Evolutionary conservation across 192 early-diverging fungal species (phyloP).

Genomic region (Gryganskiella cystojenkinii): DNA sequence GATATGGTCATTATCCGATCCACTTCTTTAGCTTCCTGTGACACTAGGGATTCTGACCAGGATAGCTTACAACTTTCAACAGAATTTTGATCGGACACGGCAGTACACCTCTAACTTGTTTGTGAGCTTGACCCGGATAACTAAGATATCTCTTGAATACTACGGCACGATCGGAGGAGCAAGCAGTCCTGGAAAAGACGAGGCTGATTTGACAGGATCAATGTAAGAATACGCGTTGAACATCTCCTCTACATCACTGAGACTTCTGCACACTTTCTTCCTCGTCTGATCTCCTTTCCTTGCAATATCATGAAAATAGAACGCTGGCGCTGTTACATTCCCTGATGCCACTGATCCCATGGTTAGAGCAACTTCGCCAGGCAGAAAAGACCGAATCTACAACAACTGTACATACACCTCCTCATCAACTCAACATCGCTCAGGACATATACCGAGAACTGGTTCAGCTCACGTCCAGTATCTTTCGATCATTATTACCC

Average conservation of each 20-base stretch:
- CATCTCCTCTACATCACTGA: neutral
- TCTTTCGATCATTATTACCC: constrained; percentile 29
- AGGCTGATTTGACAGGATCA: constrained; percentile 31
- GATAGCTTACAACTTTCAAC: constrained; percentile 32
- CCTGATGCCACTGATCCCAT: constrained; percentile 32
- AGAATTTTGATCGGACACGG: constrained; percentile 40
- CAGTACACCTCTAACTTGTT: constrained; percentile 37
- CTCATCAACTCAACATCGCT: constrained; percentile 16
- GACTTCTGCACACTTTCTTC: neutral
- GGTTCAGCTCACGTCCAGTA: constrained; percentile 14
- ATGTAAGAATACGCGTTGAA: constrained; percentile 16
- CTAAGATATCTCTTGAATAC: constrained; percentile 38
- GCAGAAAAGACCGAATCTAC: constrained; percentile 15
- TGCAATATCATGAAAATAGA: constrained; percentile 1
- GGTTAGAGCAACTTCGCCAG: constrained; percentile 38
- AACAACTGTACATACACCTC: neutral
- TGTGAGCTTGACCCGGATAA: constrained; percentile 32
- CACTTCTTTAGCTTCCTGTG: constrained; percentile 18
- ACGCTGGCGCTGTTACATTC: constrained; percentile 48
- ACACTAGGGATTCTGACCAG: constrained; percentile 41
- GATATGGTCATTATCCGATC: neutral
- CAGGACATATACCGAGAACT: constrained; percentile 46
- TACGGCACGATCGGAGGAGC: constrained; percentile 19
- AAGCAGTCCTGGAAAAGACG: constrained; percentile 28
- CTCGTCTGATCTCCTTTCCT: neutral